Percentiles rank a stretch among this genome's conserved stretches.
Evolutionary conservation across 2,329 filamentous ascomycete species (phyloP).

Genomic region (Leptographium procerum): DNA sequence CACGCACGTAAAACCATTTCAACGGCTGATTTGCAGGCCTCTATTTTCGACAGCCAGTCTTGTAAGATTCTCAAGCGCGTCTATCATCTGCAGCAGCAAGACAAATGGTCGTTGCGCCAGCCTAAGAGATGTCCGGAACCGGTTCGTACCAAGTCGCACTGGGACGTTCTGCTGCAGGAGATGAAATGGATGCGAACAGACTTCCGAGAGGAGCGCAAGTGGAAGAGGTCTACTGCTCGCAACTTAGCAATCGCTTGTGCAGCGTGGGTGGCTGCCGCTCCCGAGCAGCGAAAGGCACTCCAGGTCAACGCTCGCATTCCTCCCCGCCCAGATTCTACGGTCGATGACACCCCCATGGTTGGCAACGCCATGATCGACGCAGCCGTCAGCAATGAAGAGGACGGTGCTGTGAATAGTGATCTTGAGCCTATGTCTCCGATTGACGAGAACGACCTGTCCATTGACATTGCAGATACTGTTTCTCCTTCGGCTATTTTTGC

Average conservation of each 20-base stretch:
- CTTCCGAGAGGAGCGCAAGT: slow-evolving; percentile 86
- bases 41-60: slow-evolving; percentile 76
- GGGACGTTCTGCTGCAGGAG: slow-evolving; percentile 78
- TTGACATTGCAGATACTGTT: slow-evolving; percentile 30
- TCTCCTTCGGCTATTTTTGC: slow-evolving; percentile 73
- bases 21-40: slow-evolving; percentile 72
- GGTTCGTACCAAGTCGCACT: slow-evolving; percentile 62
- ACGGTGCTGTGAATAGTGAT: slow-evolving; percentile 25
- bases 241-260: slow-evolving; percentile 75
- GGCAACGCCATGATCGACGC: slow-evolving; percentile 13
- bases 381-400: neutral
- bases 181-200: slow-evolving; percentile 98
- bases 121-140: slow-evolving; percentile 78
- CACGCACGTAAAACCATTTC: slow-evolving; percentile 84
- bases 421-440: slow-evolving; percentile 33
- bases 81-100: slow-evolving; percentile 80
- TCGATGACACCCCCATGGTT: slow-evolving; percentile 10
- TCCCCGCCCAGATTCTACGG: slow-evolving; percentile 15
- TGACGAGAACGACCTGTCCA: slow-evolving; percentile 19
- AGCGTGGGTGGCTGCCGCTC: slow-evolving; percentile 59
- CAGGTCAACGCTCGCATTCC: slow-evolving; percentile 52
- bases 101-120: slow-evolving; percentile 87
- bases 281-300: slow-evolving; percentile 52
- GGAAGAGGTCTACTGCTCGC: slow-evolving; percentile 74
- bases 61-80: slow-evolving; percentile 77